Evolutionary conservation across 2,329 filamentous ascomycete species (phyloP).

Genomic region (Mycosphaerella arachidis): DNA sequence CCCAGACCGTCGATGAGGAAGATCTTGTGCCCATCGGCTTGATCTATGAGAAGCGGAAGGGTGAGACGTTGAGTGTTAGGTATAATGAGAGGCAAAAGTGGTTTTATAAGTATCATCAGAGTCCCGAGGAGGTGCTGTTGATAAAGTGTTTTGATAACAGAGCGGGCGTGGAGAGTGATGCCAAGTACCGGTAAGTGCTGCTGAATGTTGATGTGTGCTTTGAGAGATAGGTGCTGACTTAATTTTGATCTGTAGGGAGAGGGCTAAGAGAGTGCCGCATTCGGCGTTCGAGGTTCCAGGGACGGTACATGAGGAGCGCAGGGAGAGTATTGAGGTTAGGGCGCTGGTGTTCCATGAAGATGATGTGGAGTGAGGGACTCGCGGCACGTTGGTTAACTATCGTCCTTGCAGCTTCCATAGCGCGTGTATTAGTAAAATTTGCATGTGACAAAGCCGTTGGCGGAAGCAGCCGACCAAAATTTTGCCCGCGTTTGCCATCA

Average conservation of each 20-base stretch:
- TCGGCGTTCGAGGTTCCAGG: slow-evolving; percentile 71
- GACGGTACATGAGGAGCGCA: slow-evolving; percentile 61
- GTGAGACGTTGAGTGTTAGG: slow-evolving; percentile 67
- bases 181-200: no score
- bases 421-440: no score
- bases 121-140: slow-evolving; percentile 46
- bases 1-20: slow-evolving; percentile 51
- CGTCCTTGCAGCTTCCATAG: background rate
- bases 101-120: slow-evolving; percentile 68
- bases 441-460: no score
- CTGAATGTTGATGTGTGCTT: no score
- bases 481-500: no score
- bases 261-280: slow-evolving; percentile 51
- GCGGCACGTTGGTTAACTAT: background rate
- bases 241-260: slow-evolving; percentile 19
- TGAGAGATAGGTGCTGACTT: no score
- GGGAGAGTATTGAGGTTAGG: slow-evolving; percentile 85
- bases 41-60: slow-evolving; percentile 64
- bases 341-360: slow-evolving; percentile 63
- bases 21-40: slow-evolving; percentile 71
- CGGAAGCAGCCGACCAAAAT: no score
- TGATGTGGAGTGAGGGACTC: slow-evolving; percentile 9
- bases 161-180: slow-evolving; percentile 10
- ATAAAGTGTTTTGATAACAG: slow-evolving; percentile 44
- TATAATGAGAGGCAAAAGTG: slow-evolving; percentile 62